A percentile compares a stretch with the other conserved stretches of the same genome.
These are phyloP conservation scores for Coniferiporia sulphurascens DNA, from an alignment of 1,284 basidiomycete species.

Conservation along the genomic window DNA sequence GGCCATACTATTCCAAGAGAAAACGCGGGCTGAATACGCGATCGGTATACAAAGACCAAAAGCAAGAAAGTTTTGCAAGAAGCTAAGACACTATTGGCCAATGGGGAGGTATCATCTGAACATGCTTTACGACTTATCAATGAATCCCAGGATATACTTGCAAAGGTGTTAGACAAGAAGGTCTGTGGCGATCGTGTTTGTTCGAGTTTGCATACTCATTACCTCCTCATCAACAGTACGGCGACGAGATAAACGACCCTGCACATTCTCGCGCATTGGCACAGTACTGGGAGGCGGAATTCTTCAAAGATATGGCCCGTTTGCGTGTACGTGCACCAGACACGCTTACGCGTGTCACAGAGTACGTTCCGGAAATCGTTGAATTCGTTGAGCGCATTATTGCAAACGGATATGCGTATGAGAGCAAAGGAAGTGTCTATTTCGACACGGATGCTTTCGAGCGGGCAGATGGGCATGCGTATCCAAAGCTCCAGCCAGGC, in stretches of 20 bases:
- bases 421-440: constrained; percentile 86
- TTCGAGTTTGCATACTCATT: constrained; percentile 19
- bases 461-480: constrained; percentile 64
- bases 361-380: constrained; percentile 96
- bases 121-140: constrained; percentile 65
- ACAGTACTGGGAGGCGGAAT: constrained; percentile 86
- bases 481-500: constrained; percentile 96
- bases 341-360: constrained; percentile 91
- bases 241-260: constrained; percentile 81
- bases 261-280: constrained; percentile 83
- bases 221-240: constrained; percentile 46
- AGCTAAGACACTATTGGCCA: constrained; percentile 37
- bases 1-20: neutral
- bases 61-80: constrained; percentile 46
- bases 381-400: constrained; percentile 85
- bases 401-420: constrained; percentile 89
- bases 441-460: constrained; percentile 94
- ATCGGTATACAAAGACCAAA: constrained; percentile 38
- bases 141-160: constrained; percentile 71
- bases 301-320: constrained; percentile 90
- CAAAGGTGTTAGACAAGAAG: constrained; percentile 70
- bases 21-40: neutral
- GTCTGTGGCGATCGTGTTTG: constrained; percentile 35
- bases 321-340: constrained; percentile 87
- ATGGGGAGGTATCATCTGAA: constrained; percentile 37